phyloP scores from a whole-genome alignment of 306 rosid genomes.

The Medicago lupulina region DNA sequence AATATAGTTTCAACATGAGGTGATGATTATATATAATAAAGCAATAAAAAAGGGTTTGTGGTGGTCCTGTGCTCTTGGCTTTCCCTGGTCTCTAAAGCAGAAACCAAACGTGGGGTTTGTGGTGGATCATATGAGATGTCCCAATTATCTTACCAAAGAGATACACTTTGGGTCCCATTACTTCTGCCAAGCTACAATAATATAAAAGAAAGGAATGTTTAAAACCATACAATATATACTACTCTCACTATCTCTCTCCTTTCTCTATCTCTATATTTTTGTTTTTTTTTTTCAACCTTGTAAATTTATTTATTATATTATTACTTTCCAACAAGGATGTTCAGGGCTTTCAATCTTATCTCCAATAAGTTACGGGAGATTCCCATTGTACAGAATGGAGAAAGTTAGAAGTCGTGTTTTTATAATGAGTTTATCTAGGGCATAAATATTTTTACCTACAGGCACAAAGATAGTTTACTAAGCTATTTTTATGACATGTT shows the following conservation, averaged over 20 bases:
- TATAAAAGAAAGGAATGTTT: slow-evolving; percentile 47
- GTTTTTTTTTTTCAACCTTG: neutral
- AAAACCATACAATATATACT: slow-evolving; percentile 46
- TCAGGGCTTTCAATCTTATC: slow-evolving; percentile 31
- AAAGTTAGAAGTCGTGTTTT: too few relatives aligned
- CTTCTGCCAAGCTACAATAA: slow-evolving; percentile 45
- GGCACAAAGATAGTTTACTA: too few relatives aligned
- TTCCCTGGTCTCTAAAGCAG: slow-evolving; percentile 51
- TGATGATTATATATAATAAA: slow-evolving; percentile 39
- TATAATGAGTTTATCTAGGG: too few relatives aligned
- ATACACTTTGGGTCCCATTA: slow-evolving; percentile 52
- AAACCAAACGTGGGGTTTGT: slow-evolving; percentile 60
- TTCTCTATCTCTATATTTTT: neutral
- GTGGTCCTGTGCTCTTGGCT: slow-evolving; percentile 43
- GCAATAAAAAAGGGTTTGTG: slow-evolving; percentile 38
- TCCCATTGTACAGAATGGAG: too few relatives aligned
- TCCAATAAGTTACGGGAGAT: slow-evolving; percentile 1
- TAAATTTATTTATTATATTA: slow-evolving; percentile 1
- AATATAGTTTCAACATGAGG: slow-evolving; percentile 36
- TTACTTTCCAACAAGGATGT: slow-evolving; percentile 35
- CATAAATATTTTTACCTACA: too few relatives aligned
- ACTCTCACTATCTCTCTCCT: slow-evolving; percentile 22
- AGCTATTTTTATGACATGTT: too few relatives aligned
- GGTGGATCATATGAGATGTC: slow-evolving; percentile 57
- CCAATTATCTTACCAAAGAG: slow-evolving; percentile 40